These are phyloP conservation scores for Microdochium bolleyi DNA, from an alignment of 2,329 filamentous ascomycete species.

Conservation along the genomic window DNA sequence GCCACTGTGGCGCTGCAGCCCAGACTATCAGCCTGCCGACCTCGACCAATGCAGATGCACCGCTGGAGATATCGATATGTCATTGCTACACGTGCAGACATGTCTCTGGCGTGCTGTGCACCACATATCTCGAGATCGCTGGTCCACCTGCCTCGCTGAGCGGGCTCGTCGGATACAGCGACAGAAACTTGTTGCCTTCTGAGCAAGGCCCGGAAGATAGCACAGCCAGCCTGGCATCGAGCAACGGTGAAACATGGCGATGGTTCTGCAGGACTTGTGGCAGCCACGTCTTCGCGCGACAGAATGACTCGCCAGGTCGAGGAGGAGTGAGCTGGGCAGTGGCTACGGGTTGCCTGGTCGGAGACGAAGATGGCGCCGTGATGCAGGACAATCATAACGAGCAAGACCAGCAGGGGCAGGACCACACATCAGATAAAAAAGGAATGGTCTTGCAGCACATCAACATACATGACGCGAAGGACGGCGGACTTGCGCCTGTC, in stretches of 20 bases:
- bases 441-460: not conserved
- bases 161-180: conserved; percentile 9
- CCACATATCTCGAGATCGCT: conserved; percentile 25
- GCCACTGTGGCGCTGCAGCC: conserved; percentile 16
- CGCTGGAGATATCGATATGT: conserved; percentile 14
- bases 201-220: not conserved
- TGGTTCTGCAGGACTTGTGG: conserved; percentile 33
- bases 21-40: conserved; percentile 8
- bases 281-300: conserved; percentile 28
- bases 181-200: not conserved
- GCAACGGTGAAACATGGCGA: conserved; percentile 7
- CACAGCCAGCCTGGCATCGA: conserved; percentile 4
- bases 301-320: not conserved
- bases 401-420: not conserved
- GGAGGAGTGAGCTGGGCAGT: conserved; percentile 19
- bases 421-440: not conserved
- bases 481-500: conserved; percentile 14
- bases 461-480: not conserved
- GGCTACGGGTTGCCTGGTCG: conserved; percentile 26
- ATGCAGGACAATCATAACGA: not conserved
- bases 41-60: not conserved
- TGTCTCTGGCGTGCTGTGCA: conserved; percentile 26
- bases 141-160: conserved; percentile 4
- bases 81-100: conserved; percentile 23
- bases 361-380: not conserved